Evolutionary conservation across 495 filamentous ascomycete genomes (phyloP), one percentile per base, ranked within the genome.

Genomic region (Aspergillus diversus): DNA sequence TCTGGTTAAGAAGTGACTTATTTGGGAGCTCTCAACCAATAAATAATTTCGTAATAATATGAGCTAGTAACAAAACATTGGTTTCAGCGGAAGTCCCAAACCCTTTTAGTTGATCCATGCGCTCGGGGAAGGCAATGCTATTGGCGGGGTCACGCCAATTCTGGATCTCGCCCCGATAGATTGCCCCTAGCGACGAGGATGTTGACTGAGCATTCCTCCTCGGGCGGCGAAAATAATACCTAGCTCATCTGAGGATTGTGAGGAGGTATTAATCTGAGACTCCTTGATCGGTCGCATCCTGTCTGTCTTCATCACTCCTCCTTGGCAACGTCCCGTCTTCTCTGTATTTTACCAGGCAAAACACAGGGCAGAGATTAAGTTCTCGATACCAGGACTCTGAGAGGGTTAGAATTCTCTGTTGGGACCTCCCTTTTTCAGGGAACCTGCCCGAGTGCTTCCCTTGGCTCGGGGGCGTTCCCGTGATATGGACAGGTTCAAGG

Each of bases 121-220:
- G 16, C 35, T 33, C 15, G 15, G 37, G 5, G 56, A 32, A 59
- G 50, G 37, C 33, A 16, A n/a, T 64, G 56, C 61, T 5, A 64
- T 64, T 67, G 65, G 65, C 42, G 57, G 50, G 21, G 35, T 46
- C 39, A n/a, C 48, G 31, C 55, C 33, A 57, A 58, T 42, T 55
- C 31, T 42, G 58, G 43, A 48, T 21, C 42, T 50, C 46, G 51
- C 57, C 57, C 59, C 59, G 64, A 62, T 50, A 60, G 65, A 67
- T 67, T 67, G 65, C 65, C 65, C 65, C 65, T 64, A 67, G 65
- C 65, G 65, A 67, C 60, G 55, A 50, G 47, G 47, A 21, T 43
- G n/a, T 43, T 43, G 39, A 43, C 39, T 43, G 39, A 27, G 21
- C 21, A 27, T 27, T 27, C 21, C 21, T 27, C 21, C 21, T 27